Evolutionary conservation across 2,329 filamentous ascomycete species (phyloP).

Genomic region (Simplicillium sp.): DNA sequence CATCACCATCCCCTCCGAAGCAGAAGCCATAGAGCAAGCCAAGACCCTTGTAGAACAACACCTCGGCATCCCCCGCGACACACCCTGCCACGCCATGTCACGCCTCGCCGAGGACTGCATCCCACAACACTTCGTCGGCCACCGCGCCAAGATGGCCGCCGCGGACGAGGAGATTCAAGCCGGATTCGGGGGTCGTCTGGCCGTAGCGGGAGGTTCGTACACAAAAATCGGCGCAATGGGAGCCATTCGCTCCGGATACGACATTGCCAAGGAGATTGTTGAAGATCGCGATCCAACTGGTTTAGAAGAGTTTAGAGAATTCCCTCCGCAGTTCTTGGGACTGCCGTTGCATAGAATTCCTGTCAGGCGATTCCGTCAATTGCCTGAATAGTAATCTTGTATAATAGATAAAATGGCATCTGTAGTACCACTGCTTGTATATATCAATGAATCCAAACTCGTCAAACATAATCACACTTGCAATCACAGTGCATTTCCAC

Average conservation of each 20-base stretch:
- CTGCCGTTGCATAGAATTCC: too few relatives aligned
- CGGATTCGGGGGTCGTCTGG: constrained; percentile 52
- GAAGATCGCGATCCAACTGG: constrained; percentile 16
- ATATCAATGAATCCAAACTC: too few relatives aligned
- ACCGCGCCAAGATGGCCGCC: constrained; percentile 50
- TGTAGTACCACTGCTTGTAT: too few relatives aligned
- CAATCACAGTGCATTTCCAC: too few relatives aligned
- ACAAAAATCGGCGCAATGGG: constrained; percentile 40
- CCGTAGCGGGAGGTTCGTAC: constrained; percentile 52
- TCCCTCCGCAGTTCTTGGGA: too few relatives aligned
- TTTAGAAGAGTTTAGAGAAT: constrained; percentile 14
- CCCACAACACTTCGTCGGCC: constrained; percentile 81
- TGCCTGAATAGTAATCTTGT: too few relatives aligned
- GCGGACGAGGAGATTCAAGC: constrained; percentile 45
- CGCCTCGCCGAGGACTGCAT: constrained; percentile 62
- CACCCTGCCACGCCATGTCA: constrained; percentile 51
- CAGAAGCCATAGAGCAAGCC: constrained; percentile 62
- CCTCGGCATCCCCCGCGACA: constrained; percentile 53
- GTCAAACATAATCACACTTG: too few relatives aligned
- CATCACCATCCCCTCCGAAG: constrained; percentile 41
- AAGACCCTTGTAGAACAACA: constrained; percentile 62
- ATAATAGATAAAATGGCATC: too few relatives aligned
- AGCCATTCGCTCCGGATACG: constrained; percentile 39
- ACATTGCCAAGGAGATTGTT: constrained; percentile 29
- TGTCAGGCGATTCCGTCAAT: too few relatives aligned